A percentile compares a stretch with the other conserved stretches of the same genome.
phyloP scores from a whole-genome alignment of 2,329 filamentous ascomycete genomes.

The Nigrospora oryzae region DNA sequence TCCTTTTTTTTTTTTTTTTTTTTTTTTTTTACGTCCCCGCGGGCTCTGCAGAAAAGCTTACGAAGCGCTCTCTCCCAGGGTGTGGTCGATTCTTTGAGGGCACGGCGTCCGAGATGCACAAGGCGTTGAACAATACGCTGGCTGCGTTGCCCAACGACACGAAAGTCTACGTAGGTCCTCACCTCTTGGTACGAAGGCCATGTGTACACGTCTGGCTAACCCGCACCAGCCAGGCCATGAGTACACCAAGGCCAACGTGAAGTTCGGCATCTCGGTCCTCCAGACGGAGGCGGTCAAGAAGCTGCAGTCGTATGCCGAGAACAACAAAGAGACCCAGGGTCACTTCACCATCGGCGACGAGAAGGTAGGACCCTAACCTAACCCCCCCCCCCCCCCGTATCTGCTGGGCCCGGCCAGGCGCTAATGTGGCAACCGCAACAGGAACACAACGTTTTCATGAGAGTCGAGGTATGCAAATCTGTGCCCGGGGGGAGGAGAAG shows the following conservation, averaged over 20 bases:
- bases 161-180: slow-evolving; percentile 66
- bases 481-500: background rate
- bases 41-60: background rate
- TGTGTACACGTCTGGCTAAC: background rate
- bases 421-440: slow-evolving; percentile 22
- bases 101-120: slow-evolving; percentile 82
- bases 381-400: background rate
- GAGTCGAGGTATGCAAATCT: slow-evolving; percentile 55
- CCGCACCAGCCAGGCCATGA: slow-evolving; percentile 73
- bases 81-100: slow-evolving; percentile 97
- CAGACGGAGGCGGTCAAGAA: slow-evolving; percentile 69
- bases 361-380: slow-evolving; percentile 53
- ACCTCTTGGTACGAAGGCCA: background rate
- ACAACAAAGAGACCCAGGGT: slow-evolving; percentile 83
- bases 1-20: background rate
- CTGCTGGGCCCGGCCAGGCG: background rate
- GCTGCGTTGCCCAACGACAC: slow-evolving; percentile 80
- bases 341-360: slow-evolving; percentile 96
- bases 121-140: slow-evolving; percentile 79
- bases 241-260: slow-evolving; percentile 95
- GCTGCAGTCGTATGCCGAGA: slow-evolving; percentile 66
- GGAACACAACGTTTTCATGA: slow-evolving; percentile 97
- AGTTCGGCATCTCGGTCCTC: slow-evolving; percentile 71
- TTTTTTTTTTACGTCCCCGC: background rate
- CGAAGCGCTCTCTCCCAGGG: slow-evolving; percentile 36